Base-by-base conservation (phyloP, 805 yeast species). In the Barnettozyma vustinii region DNA sequence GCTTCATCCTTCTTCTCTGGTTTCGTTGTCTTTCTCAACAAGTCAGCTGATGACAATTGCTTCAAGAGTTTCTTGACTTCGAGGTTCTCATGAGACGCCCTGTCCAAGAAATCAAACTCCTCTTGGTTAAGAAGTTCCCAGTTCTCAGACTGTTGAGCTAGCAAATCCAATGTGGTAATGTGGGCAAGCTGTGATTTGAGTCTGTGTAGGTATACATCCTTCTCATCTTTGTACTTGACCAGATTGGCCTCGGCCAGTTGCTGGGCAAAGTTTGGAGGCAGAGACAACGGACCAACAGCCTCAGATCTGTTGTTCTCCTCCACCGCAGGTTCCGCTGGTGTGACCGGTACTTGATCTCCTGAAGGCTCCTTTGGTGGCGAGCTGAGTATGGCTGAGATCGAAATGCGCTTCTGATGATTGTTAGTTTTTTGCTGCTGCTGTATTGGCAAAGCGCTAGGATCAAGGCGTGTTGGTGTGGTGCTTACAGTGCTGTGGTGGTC, bases 41-140 rank as follows among this genome's bases (percentile, higher is more conserved):
- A 37, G 16, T 62, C 64, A 33, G 56, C 54, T 13, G 56, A 21
- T 10, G 63, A 57, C 9, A 62, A 46, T 40, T 59, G 64, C 42
- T 62, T 62, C 42, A 61, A 30, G 23, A 62, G 50, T 46, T 57
- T 62, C 53, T 61, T 62, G 15, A 62, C 53, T 19, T 60, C 62
- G 7, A 54, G 49, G 21, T 52, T 59, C 27, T 62, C 65, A 9
- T 49, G 43, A 15, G 64, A 59, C 2, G 64, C 52, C 44, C 48
- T 56, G 42, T 57, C 56, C 19, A 62, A 42, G 46, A 60, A 58
- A 12, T 58, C 59, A 32, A 57, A 52, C 51, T 62, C 59, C 42
- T 59, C 63, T 7, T 51, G 47, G 45, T 61, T 62, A 16, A 62
- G 35, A 15, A 49, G 55, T 30, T 62, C 62, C 64, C 64, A 60